Percentiles rank a stretch among this genome's conserved stretches.
Conservation (phyloP, 106 monocot species). For the Dioscorea zingiberensis region DNA sequence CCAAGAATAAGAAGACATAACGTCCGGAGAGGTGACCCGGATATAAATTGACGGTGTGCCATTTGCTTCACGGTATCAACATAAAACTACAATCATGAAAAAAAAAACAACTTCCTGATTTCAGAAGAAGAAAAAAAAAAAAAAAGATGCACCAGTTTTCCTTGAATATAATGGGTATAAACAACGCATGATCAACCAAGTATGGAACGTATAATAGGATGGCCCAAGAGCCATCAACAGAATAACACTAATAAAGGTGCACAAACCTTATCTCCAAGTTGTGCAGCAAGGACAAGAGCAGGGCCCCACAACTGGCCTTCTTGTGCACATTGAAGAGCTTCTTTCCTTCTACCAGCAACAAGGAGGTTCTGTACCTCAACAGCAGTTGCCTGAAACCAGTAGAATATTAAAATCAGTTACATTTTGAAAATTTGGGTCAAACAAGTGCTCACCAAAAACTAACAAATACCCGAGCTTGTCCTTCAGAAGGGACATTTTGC, state of each 20-base stretch:
- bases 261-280: conserved; percentile 86
- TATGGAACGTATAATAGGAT: background rate
- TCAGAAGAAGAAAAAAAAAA: conserved; percentile 5
- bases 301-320: conserved; percentile 97
- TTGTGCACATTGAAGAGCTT: conserved; percentile 89
- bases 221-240: background rate
- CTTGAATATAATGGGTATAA: no score
- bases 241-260: conserved; percentile 1
- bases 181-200: no score
- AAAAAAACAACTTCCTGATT: background rate
- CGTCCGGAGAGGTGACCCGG: conserved; percentile 88
- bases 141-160: background rate
- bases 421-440: background rate
- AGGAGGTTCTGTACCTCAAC: conserved; percentile 82
- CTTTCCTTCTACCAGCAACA: conserved; percentile 92
- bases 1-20: conserved; percentile 94
- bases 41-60: conserved; percentile 77
- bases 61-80: conserved; percentile 93
- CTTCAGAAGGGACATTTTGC: conserved; percentile 71
- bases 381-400: conserved; percentile 53
- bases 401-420: background rate
- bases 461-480: conserved; percentile 58
- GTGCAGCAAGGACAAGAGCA: conserved; percentile 92
- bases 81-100: conserved; percentile 65
- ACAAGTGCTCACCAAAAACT: background rate